Evolutionary conservation across 2,329 filamentous ascomycete species (phyloP).

Genomic region (Rhinocladiella similis): DNA sequence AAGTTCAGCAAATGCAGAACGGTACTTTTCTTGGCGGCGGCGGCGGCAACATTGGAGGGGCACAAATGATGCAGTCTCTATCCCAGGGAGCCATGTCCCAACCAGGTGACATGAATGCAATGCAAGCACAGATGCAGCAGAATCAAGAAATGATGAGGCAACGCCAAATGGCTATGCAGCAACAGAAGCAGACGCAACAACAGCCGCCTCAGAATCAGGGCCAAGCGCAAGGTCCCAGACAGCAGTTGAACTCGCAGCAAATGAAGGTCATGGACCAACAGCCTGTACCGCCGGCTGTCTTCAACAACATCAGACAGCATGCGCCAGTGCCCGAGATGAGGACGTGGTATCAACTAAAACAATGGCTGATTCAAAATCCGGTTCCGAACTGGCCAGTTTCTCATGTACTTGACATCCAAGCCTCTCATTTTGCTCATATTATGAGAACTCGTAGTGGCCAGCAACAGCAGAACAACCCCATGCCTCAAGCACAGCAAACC

Average conservation of each 20-base stretch:
- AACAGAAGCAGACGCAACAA: slow-evolving; percentile 32
- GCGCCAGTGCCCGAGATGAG: slow-evolving; percentile 19
- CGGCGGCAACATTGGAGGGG: slow-evolving; percentile 14
- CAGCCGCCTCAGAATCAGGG: slow-evolving; percentile 29
- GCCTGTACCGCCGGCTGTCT: slow-evolving; percentile 18
- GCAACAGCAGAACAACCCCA: slow-evolving; percentile 18
- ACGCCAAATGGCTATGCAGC: slow-evolving; percentile 25
- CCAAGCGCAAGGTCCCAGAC: slow-evolving; percentile 16
- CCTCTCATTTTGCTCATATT: slow-evolving; percentile 22
- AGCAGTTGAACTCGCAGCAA: slow-evolving; percentile 23
- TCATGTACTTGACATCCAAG: slow-evolving; percentile 24
- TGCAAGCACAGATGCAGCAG: slow-evolving; percentile 22
- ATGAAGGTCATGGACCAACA: slow-evolving; percentile 28
- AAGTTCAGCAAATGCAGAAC: slow-evolving; percentile 17
- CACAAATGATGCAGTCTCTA: slow-evolving; percentile 29
- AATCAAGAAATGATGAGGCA: slow-evolving; percentile 27
- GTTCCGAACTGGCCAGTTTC: slow-evolving; percentile 19
- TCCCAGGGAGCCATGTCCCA: slow-evolving; percentile 25
- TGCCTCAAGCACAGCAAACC: slow-evolving; percentile 10
- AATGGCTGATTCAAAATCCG: slow-evolving; percentile 24
- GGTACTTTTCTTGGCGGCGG: slow-evolving; percentile 21
- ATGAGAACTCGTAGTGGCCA: slow-evolving; percentile 23
- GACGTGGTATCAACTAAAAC: slow-evolving; percentile 26
- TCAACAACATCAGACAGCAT: slow-evolving; percentile 23
- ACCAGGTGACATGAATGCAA: slow-evolving; percentile 13